Percentiles rank a stretch among this genome's conserved stretches.
Evolutionary conservation across 2,329 filamentous ascomycete genomes (phyloP).

Genomic region (Botrytis fragariae): DNA sequence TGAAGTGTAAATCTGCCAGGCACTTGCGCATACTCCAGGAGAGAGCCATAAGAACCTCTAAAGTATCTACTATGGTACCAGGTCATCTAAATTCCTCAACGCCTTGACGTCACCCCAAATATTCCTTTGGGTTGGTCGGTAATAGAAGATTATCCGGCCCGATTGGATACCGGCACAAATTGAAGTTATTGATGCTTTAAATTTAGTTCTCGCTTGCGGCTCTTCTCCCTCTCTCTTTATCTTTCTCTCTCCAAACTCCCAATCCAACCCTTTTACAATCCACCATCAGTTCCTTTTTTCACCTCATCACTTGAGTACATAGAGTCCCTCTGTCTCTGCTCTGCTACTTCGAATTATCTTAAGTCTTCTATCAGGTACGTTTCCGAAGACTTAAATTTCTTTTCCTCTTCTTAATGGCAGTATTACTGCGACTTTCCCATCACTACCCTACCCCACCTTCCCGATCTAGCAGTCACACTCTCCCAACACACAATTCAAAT

Average conservation of each 20-base stretch:
- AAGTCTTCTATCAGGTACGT: not conserved
- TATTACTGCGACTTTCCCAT: not conserved
- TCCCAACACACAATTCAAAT: not conserved
- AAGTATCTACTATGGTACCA: not conserved
- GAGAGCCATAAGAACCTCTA: not conserved
- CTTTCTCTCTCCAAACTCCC: not conserved
- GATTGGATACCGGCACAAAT: not conserved
- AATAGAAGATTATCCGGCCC: not conserved
- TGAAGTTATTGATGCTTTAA: not conserved
- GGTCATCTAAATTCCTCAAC: not conserved
- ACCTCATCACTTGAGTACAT: conserved; percentile 1
- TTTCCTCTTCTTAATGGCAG: not conserved
- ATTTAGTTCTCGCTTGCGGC: not conserved
- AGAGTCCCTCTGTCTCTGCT: conserved; percentile 15
- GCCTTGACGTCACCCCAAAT: not conserved
- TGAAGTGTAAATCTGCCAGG: not conserved
- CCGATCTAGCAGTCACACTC: not conserved
- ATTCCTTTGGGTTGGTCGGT: not conserved
- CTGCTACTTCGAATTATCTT: not conserved
- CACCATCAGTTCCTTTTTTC: not conserved
- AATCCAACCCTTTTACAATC: not conserved
- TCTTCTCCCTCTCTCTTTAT: not conserved
- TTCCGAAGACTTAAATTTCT: not conserved
- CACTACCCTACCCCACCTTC: not conserved
- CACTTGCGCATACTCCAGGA: not conserved